Conservation (phyloP, 1,139 yeast species). For the Yamadazyma taylorii region DNA sequence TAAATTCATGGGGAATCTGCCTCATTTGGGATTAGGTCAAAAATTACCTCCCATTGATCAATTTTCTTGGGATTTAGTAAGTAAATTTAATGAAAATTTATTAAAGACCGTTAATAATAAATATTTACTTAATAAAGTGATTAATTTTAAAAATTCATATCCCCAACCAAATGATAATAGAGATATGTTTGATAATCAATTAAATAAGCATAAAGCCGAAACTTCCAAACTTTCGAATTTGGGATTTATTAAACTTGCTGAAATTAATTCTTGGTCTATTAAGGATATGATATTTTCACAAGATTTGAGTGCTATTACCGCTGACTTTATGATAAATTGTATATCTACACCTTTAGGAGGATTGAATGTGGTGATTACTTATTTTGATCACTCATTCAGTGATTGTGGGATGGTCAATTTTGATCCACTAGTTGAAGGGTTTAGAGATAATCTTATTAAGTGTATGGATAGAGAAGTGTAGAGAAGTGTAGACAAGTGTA, state of each 20-base stretch:
- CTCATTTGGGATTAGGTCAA: slow-evolving; percentile 34
- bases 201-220: slow-evolving; percentile 34
- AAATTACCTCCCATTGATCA: slow-evolving; percentile 29
- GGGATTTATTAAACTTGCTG: slow-evolving; percentile 30
- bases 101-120: slow-evolving; percentile 21
- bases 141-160: slow-evolving; percentile 21
- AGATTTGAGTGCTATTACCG: slow-evolving; percentile 35
- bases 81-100: slow-evolving; percentile 23
- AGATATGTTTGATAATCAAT: slow-evolving; percentile 21
- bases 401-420: slow-evolving; percentile 24
- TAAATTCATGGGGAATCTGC: slow-evolving; percentile 34
- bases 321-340: slow-evolving; percentile 37
- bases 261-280: slow-evolving; percentile 23
- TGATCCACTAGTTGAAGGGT: slow-evolving; percentile 21
- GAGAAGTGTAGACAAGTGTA: too few relatives aligned
- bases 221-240: slow-evolving; percentile 40
- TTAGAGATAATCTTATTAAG: slow-evolving; percentile 23
- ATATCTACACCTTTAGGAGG: slow-evolving; percentile 38
- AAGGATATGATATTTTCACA: slow-evolving; percentile 38
- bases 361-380: slow-evolving; percentile 35
- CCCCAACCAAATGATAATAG: slow-evolving; percentile 21
- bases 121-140: slow-evolving; percentile 25
- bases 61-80: slow-evolving; percentile 39
- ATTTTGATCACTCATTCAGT: slow-evolving; percentile 26
- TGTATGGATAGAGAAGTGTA: slow-evolving; percentile 5